A percentile compares a stretch with the other conserved stretches of the same genome.
phyloP scores from a whole-genome alignment of 345 rosid genomes.

The Populus euphratica region DNA sequence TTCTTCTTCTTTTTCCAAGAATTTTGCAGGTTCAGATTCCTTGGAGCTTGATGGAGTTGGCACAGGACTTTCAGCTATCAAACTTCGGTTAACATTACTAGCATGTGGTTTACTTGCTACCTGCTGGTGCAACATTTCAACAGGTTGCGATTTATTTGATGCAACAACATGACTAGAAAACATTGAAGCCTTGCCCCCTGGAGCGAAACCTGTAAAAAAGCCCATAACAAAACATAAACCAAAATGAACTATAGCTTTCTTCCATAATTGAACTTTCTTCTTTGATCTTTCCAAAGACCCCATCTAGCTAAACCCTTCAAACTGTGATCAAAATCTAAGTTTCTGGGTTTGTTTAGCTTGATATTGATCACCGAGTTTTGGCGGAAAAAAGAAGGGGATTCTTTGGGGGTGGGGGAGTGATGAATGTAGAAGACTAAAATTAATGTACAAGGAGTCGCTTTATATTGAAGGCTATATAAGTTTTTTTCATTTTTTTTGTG shows the following conservation, averaged over 20 bases:
- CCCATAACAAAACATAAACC: conserved; percentile 83
- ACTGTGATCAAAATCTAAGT: not conserved
- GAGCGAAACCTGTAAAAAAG: conserved; percentile 85
- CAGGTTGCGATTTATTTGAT: conserved; percentile 29
- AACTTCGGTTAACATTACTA: conserved; percentile 25
- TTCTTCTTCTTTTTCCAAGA: conserved; percentile 6
- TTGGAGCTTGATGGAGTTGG: conserved; percentile 21
- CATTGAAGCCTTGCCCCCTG: conserved; percentile 50
- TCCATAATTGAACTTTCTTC: conserved; percentile 79
- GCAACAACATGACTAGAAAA: conserved; percentile 26
- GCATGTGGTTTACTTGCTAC: conserved; percentile 1
- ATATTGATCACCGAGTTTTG: not conserved
- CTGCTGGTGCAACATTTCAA: conserved; percentile 17
- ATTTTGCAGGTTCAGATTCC: conserved; percentile 18
- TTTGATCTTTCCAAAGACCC: conserved; percentile 70
- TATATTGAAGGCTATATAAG: not conserved
- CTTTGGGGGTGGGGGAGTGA: not conserved
- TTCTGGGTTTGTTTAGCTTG: not conserved
- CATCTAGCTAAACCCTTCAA: conserved; percentile 19
- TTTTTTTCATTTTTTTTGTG: not conserved
- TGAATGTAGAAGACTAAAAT: conserved; percentile 3
- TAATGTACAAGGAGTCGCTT: not conserved
- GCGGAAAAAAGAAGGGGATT: not conserved
- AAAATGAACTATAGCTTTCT: conserved; percentile 76
- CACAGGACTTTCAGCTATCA: conserved; percentile 24